These are phyloP conservation scores for Metschnikowia baotianmanensis DNA, from an alignment of 805 yeast genomes.

Conservation along the genomic window DNA sequence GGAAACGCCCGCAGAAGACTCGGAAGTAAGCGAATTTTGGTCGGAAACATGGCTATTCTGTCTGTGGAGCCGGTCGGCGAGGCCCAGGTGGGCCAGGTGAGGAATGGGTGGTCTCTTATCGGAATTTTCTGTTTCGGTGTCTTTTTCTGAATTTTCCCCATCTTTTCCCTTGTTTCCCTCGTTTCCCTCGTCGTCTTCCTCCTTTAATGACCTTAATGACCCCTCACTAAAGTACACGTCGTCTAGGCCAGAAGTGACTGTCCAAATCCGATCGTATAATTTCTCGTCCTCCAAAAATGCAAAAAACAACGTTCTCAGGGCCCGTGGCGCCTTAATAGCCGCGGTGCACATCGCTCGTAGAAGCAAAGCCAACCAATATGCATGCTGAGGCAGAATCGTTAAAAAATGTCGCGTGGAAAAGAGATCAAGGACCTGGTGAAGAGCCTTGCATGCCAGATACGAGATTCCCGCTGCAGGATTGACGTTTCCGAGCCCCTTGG, in stretches of 20 bases:
- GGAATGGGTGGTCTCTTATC: too few species aligned
- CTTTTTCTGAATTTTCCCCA: not conserved
- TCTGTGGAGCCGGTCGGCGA: not conserved
- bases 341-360: slow-evolving; percentile 55
- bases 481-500: slow-evolving; percentile 27
- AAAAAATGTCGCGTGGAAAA: slow-evolving; percentile 38
- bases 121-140: not conserved
- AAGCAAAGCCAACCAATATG: slow-evolving; percentile 59
- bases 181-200: not conserved
- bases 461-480: slow-evolving; percentile 45
- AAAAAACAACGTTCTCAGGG: slow-evolving; percentile 54
- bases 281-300: slow-evolving; percentile 44
- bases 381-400: slow-evolving; percentile 39
- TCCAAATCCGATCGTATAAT: slow-evolving; percentile 35
- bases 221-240: slow-evolving; percentile 25
- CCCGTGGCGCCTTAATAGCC: slow-evolving; percentile 47
- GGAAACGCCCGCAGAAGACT: not conserved
- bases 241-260: slow-evolving; percentile 29
- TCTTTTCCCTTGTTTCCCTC: not conserved
- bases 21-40: slow-evolving; percentile 4
- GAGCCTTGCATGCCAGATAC: slow-evolving; percentile 46
- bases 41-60: not conserved
- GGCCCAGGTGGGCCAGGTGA: not conserved
- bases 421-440: slow-evolving; percentile 44
- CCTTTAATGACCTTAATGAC: slow-evolving; percentile 14